Conservation (phyloP, 78 protist species). For the Dictyostelium firmibasis region DNA sequence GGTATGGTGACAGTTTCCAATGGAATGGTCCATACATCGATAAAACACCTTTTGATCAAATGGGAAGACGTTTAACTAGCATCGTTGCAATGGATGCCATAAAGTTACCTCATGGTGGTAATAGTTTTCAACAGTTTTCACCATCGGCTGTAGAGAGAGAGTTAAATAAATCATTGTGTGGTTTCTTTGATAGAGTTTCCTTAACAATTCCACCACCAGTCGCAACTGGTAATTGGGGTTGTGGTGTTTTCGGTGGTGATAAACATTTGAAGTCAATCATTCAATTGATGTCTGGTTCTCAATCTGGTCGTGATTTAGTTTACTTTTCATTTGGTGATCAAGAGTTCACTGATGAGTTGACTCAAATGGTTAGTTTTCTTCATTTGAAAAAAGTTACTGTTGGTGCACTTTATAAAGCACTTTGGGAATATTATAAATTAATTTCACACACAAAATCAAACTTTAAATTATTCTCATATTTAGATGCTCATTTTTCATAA, state of each 20-base stretch:
- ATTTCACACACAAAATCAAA: conserved; percentile 47
- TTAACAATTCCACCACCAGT: conserved; percentile 1
- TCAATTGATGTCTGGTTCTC: conserved; percentile 81
- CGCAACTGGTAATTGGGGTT: conserved; percentile 91
- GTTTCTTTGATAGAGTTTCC: conserved; percentile 47
- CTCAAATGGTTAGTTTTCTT: conserved; percentile 12
- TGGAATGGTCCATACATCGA: conserved; percentile 65
- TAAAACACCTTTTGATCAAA: neutral
- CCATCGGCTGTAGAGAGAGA: conserved; percentile 42
- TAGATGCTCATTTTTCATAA: conserved; percentile 73
- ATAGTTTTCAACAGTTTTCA: conserved; percentile 17
- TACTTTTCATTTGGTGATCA: conserved; percentile 80
- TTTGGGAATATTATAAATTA: conserved; percentile 62
- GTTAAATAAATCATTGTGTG: conserved; percentile 77
- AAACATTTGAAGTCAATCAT: conserved; percentile 76
- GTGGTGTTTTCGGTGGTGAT: conserved; percentile 91
- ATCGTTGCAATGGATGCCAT: conserved; percentile 85
- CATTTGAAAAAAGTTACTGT: conserved; percentile 12
- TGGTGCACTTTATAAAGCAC: conserved; percentile 44
- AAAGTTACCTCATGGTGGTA: neutral
- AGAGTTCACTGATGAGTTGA: conserved; percentile 55
- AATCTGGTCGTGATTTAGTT: conserved; percentile 41
- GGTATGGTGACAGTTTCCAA: conserved; percentile 66
- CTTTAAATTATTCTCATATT: conserved; percentile 29
- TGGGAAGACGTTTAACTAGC: conserved; percentile 44